Evolutionary conservation across 495 filamentous ascomycete species (phyloP).

Genomic region (Bathelium albidoporum): DNA sequence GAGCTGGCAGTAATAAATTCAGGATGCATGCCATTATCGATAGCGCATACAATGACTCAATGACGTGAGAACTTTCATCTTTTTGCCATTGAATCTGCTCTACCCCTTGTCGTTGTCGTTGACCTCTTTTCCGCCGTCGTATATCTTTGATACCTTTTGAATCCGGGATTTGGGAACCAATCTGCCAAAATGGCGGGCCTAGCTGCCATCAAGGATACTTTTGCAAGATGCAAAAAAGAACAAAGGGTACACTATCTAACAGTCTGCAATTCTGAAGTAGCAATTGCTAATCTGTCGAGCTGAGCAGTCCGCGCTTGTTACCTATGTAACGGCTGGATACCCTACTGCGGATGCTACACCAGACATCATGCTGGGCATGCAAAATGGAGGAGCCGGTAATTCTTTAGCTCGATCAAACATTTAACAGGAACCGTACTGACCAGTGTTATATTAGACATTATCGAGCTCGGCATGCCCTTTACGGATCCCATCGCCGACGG

Average conservation of each 20-base stretch:
- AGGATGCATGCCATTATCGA: background rate
- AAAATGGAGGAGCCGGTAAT: slow-evolving; percentile 85
- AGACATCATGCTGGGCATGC: slow-evolving; percentile 75
- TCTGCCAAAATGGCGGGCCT: background rate
- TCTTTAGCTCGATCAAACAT: slow-evolving; percentile 11
- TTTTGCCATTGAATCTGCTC: background rate
- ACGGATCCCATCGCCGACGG: slow-evolving; percentile 64
- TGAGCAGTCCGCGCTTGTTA: slow-evolving; percentile 65
- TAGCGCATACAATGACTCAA: background rate
- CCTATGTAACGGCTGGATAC: slow-evolving; percentile 93
- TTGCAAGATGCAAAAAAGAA: slow-evolving; percentile 57
- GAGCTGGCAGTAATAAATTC: background rate
- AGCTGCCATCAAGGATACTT: background rate
- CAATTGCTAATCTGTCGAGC: slow-evolving; percentile 13
- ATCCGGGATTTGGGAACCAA: background rate
- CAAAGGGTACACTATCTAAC: slow-evolving; percentile 41
- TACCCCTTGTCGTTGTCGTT: background rate
- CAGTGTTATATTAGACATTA: slow-evolving; percentile 46
- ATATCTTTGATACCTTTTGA: background rate
- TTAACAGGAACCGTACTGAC: slow-evolving; percentile 3
- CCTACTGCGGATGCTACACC: slow-evolving; percentile 73
- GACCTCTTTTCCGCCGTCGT: background rate
- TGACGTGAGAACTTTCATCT: too few species aligned
- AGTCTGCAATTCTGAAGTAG: background rate
- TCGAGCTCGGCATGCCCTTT: slow-evolving; percentile 86